Evolutionary conservation across 495 filamentous ascomycete species (phyloP).

Genomic region (Tuber borchii): DNA sequence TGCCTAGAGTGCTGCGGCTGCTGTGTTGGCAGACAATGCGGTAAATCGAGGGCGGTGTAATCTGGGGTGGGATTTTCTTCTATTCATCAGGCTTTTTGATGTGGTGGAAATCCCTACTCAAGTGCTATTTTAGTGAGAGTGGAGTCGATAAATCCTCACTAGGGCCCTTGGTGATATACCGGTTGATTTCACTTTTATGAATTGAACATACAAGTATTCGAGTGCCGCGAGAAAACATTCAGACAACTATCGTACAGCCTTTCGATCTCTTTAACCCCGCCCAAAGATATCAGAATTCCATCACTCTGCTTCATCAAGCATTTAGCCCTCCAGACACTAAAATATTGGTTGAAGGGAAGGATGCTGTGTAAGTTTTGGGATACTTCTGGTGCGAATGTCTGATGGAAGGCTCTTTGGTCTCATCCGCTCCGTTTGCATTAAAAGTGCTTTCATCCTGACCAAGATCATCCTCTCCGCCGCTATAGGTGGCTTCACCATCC

Average conservation of each 20-base stretch:
- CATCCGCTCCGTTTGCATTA: slow-evolving; percentile 63
- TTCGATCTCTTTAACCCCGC: neutral
- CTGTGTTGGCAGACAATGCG: neutral
- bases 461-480: slow-evolving; percentile 49
- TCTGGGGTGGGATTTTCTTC: neutral
- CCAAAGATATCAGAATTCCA: neutral
- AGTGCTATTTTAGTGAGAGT: neutral
- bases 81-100: neutral
- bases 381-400: slow-evolving; percentile 20
- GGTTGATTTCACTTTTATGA: neutral
- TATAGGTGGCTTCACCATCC: slow-evolving; percentile 64
- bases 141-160: neutral
- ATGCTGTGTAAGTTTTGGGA: slow-evolving; percentile 47
- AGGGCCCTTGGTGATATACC: neutral
- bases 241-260: neutral
- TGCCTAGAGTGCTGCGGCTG: neutral
- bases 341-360: slow-evolving; percentile 58
- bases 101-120: neutral
- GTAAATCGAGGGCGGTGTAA: neutral
- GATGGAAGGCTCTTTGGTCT: slow-evolving; percentile 35
- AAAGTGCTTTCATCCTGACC: slow-evolving; percentile 66
- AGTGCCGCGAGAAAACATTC: neutral
- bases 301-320: neutral
- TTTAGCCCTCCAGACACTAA: slow-evolving; percentile 48
- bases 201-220: neutral